Conservation (phyloP, 2,329 filamentous ascomycete species). For the Aspergillus fumigatiaffinis region DNA sequence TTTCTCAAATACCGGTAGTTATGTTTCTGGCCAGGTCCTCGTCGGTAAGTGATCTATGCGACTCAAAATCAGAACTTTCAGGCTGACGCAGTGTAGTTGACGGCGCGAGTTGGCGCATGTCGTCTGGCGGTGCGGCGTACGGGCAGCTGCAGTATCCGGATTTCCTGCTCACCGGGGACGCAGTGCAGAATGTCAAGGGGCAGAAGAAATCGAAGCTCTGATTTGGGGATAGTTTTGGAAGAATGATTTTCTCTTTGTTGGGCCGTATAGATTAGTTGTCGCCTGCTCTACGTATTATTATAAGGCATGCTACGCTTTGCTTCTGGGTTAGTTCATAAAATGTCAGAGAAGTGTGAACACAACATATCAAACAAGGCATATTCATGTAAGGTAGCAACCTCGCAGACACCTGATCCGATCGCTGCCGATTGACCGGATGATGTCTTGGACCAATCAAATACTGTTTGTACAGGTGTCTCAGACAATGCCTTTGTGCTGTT, state of each 20-base stretch:
- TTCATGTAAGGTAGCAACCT: not conserved
- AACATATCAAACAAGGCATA: not conserved
- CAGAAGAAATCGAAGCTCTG: conserved; percentile 55
- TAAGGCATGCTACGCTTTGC: no score
- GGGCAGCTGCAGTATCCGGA: conserved; percentile 53
- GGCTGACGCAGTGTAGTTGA: conserved; percentile 29
- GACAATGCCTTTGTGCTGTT: not conserved
- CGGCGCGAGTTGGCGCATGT: conserved; percentile 40
- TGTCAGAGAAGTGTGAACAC: not conserved
- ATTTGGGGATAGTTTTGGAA: not conserved
- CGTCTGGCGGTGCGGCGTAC: conserved; percentile 24
- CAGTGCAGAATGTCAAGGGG: conserved; percentile 56
- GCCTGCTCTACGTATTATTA: not conserved
- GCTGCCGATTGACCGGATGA: not conserved
- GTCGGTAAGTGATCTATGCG: conserved; percentile 47
- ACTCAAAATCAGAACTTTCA: not conserved
- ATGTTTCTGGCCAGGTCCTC: conserved; percentile 76
- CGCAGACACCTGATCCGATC: not conserved
- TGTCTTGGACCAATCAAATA: not conserved
- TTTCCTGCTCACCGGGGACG: conserved; percentile 52
- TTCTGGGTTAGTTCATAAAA: not conserved
- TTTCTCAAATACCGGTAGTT: conserved; percentile 80
- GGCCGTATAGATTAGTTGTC: not conserved
- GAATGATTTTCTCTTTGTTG: not conserved
- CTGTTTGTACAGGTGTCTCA: not conserved